Evolutionary conservation across 495 filamentous ascomycete genomes (phyloP).

Genomic region (Pyronema omphalodes): DNA sequence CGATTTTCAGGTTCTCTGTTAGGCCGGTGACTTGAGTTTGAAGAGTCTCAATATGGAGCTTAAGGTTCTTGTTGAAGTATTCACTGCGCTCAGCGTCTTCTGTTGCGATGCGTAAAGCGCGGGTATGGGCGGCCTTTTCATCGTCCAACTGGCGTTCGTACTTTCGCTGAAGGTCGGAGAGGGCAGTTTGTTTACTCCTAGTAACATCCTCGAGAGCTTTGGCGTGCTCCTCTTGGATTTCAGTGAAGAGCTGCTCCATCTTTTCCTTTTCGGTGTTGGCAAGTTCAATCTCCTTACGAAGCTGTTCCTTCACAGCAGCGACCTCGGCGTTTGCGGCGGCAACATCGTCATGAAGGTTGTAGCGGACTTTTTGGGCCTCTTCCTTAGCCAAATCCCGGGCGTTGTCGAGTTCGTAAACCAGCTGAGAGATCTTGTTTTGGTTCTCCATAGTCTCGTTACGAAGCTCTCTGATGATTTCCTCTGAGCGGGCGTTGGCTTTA

Average conservation of each 20-base stretch:
- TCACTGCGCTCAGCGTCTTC: conserved; percentile 58
- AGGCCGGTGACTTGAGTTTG: conserved; percentile 51
- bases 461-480: conserved; percentile 13
- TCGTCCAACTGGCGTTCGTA: conserved; percentile 50
- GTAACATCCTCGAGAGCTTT: conserved; percentile 58
- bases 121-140: conserved; percentile 33
- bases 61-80: conserved; percentile 48
- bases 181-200: conserved; percentile 32
- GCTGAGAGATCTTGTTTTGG: conserved; percentile 8
- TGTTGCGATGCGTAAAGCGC: conserved; percentile 47
- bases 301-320: conserved; percentile 55
- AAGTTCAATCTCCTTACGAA: conserved; percentile 52
- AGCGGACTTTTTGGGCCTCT: conserved; percentile 61
- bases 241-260: conserved; percentile 22
- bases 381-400: conserved; percentile 46
- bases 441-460: conserved; percentile 13
- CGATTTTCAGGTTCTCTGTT: conserved; percentile 37
- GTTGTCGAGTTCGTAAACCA: conserved; percentile 12
- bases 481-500: conserved; percentile 11
- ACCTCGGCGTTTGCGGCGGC: conserved; percentile 66
- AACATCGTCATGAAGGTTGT: conserved; percentile 60
- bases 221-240: conserved; percentile 25
- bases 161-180: conserved; percentile 30
- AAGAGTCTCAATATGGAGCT: conserved; percentile 62
- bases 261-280: conserved; percentile 58